A percentile compares a stretch with the other conserved stretches of the same genome.
These are phyloP conservation scores for Candida tammaniensis DNA, from an alignment of 805 yeast genomes.

Conservation along the genomic window DNA sequence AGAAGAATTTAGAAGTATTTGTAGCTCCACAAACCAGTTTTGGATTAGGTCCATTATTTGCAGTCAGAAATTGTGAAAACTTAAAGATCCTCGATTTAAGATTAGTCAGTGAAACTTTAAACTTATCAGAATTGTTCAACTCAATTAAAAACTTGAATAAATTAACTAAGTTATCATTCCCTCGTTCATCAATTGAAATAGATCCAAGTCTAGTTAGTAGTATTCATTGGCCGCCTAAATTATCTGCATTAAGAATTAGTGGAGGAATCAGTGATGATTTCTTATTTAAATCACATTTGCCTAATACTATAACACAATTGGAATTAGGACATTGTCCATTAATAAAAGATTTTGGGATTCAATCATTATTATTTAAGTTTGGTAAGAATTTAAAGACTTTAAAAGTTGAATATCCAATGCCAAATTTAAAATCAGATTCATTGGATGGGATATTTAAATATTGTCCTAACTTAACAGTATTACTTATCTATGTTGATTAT, in stretches of 20 bases:
- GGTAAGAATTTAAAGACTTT: constrained; percentile 66
- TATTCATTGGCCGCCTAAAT: constrained; percentile 73
- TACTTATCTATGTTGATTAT: constrained; percentile 81
- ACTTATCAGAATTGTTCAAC: constrained; percentile 71
- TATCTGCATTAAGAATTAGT: constrained; percentile 70
- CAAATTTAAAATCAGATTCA: constrained; percentile 64
- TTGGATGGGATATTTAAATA: constrained; percentile 69
- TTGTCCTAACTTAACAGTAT: constrained; percentile 67
- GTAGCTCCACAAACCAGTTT: constrained; percentile 94
- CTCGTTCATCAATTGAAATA: constrained; percentile 80
- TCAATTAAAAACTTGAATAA: constrained; percentile 63
- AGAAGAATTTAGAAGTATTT: constrained; percentile 60
- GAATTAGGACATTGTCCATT: constrained; percentile 89
- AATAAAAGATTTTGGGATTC: constrained; percentile 62
- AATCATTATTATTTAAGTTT: constrained; percentile 55
- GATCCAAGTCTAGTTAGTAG: constrained; percentile 43
- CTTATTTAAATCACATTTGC: constrained; percentile 66
- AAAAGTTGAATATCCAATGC: constrained; percentile 85
- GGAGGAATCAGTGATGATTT: constrained; percentile 90
- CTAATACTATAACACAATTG: constrained; percentile 62
- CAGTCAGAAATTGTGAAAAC: constrained; percentile 66
- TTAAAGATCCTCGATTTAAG: constrained; percentile 72
- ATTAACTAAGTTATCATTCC: constrained; percentile 78
- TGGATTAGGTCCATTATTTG: constrained; percentile 85
- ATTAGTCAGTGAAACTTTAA: constrained; percentile 86